Conservation (phyloP, 2,329 filamentous ascomycete species). For the Pseudodiploospora longispora region DNA sequence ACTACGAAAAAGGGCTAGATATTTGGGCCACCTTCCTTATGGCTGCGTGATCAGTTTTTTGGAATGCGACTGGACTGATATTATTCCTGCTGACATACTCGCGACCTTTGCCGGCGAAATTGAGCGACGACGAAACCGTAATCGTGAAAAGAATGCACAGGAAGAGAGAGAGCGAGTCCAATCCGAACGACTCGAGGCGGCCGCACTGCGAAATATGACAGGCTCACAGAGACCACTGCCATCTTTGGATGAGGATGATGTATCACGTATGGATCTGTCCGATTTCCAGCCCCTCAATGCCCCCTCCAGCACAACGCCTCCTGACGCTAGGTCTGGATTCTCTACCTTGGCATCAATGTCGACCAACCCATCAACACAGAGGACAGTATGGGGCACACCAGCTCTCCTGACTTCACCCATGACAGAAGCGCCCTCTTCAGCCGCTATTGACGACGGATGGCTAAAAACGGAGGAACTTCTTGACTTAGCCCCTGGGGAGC, state of each 20-base stretch:
- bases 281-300: conserved; percentile 59
- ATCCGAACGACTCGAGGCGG: conserved; percentile 72
- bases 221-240: conserved; percentile 32
- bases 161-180: conserved; percentile 80
- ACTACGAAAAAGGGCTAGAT: conserved; percentile 75
- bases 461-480: conserved; percentile 67
- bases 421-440: conserved; percentile 23
- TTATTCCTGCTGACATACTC: conserved; percentile 68
- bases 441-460: conserved; percentile 66
- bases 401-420: conserved; percentile 54
- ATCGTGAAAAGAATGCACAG: conserved; percentile 72
- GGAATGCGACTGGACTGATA: conserved; percentile 92
- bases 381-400: conserved; percentile 90
- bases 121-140: conserved; percentile 64
- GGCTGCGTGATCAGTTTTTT: conserved; percentile 89
- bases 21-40: conserved; percentile 75
- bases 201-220: conserved; percentile 50
- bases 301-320: conserved; percentile 43
- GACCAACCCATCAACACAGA: conserved; percentile 66
- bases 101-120: conserved; percentile 69
- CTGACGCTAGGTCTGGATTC: conserved; percentile 53
- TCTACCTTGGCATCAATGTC: conserved; percentile 67
- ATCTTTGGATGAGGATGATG: conserved; percentile 27
- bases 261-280: conserved; percentile 39
- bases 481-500: conserved; percentile 47